Base-by-base conservation (phyloP, 371 early-diverging fungal genomes). In the Parasitella parasitica region DNA sequence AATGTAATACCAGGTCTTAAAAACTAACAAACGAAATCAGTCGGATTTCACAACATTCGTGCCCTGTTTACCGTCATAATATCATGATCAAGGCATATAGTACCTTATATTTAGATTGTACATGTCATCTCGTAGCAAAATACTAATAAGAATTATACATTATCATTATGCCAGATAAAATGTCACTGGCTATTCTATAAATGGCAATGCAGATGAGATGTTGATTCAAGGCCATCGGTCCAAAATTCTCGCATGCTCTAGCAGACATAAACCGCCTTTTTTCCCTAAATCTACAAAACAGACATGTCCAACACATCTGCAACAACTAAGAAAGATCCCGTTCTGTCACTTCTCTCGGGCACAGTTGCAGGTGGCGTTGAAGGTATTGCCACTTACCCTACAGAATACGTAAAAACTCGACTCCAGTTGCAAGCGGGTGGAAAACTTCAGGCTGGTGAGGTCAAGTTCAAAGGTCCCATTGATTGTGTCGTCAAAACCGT, bases 371-470 rank as follows among this genome's bases (percentile, higher is more conserved):
- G 97, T 27, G 93, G 86, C 4, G 82, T 95, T 28, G 97, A 97
- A 70, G 93, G 91, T 15, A 81, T 90, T 1, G 73, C 89, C 18
- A 96, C 96, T 4, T 97, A 95, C 66, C 96, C 96, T 0, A 94
- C 95, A 5, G 96, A 96, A 75, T 94, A 88, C 70, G 90, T 94
- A 52, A 97, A 97, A 70, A 97, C 97, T 3, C 93, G 92, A 58
- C 80, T 97, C 36, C 97, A 97, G 70, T 84, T 96, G 3, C 94
- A 93, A 64, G 87, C 86, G 4, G 82, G 78, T 28, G 78, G 75
- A 22, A 76, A 74, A 53, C 52, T 80, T 8, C 71, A 70, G 32
- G 70, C 75, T 16, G 81, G 78, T 6, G 79, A 81, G 60, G 51
- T 82, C 60, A 71, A 60, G 34, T 93, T 89, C 81, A 80, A 80